Conservation (phyloP, 2,329 filamentous ascomycete genomes). For the Penicillium sp. region DNA sequence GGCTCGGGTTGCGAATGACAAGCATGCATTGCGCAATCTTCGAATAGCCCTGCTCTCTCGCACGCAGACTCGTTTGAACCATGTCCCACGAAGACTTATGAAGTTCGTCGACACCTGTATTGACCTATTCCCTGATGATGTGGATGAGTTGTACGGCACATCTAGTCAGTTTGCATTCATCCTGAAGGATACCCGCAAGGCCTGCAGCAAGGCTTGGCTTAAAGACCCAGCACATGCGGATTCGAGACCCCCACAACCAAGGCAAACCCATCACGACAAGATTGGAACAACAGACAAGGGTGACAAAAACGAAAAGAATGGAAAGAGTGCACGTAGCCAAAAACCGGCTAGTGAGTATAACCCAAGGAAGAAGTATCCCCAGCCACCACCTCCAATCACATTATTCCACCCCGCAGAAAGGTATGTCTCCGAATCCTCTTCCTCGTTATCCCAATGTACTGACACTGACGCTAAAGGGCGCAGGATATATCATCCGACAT, state of each 20-base stretch:
- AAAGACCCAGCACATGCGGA: neutral
- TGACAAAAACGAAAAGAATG: neutral
- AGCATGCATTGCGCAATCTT: slow-evolving; percentile 30
- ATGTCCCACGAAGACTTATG: slow-evolving; percentile 26
- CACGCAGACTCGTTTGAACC: slow-evolving; percentile 25
- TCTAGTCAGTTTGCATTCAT: slow-evolving; percentile 20
- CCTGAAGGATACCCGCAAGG: slow-evolving; percentile 22
- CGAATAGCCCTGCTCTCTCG: slow-evolving; percentile 31
- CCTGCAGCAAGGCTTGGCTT: slow-evolving; percentile 13
- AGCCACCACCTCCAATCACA: neutral
- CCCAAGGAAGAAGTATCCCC: neutral
- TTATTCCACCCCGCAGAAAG: neutral
- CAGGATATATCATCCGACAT: neutral
- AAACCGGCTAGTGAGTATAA: neutral
- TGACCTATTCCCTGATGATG: slow-evolving; percentile 9
- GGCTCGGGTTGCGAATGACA: slow-evolving; percentile 28
- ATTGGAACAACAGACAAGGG: neutral
- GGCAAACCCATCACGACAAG: neutral
- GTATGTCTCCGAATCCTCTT: neutral
- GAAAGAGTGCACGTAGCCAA: neutral
- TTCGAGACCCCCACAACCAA: neutral
- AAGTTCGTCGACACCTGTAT: slow-evolving; percentile 33
- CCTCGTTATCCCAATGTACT: neutral
- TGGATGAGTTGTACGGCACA: slow-evolving; percentile 9
- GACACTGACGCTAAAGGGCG: neutral